phyloP scores from a whole-genome alignment of 2,329 filamentous ascomycete species.

The Lecanicillium sp. region DNA sequence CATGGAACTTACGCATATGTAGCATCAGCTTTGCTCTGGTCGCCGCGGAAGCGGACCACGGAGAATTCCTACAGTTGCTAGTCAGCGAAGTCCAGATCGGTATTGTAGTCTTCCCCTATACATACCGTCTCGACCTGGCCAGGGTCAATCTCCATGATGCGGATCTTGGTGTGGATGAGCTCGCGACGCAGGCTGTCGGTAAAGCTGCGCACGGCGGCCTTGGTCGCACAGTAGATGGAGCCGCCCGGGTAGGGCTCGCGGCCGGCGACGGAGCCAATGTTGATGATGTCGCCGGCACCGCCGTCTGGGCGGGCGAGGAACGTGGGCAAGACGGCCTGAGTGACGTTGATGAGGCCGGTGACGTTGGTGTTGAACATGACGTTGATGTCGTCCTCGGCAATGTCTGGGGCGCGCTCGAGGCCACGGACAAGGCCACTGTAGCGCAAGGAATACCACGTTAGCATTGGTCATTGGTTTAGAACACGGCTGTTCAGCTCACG shows the following conservation, averaged over 20 bases:
- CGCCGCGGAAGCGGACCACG: conserved; percentile 79
- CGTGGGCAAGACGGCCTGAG: conserved; percentile 78
- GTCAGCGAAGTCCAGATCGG: not conserved
- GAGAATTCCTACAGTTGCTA: conserved; percentile 64
- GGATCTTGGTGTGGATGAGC: conserved; percentile 70
- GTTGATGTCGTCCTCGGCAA: conserved; percentile 74
- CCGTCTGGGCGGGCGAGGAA: conserved; percentile 71
- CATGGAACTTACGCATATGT: conserved; percentile 73
- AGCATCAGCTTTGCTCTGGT: conserved; percentile 82
- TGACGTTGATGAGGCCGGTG: conserved; percentile 92
- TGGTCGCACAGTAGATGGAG: conserved; percentile 88
- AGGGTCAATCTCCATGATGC: conserved; percentile 83
- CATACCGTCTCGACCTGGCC: conserved; percentile 83
- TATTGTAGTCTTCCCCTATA: not conserved
- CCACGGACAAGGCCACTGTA: conserved; percentile 82
- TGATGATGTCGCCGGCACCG: conserved; percentile 88
- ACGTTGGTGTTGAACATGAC: conserved; percentile 92
- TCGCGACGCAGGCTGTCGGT: conserved; percentile 79
- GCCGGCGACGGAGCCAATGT: conserved; percentile 86
- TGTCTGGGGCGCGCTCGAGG: conserved; percentile 77
- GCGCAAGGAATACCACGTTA: conserved; percentile 4
- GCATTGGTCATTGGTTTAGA: not conserved
- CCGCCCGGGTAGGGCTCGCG: conserved; percentile 80
- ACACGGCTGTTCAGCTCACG: conserved; percentile 47
- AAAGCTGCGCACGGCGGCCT: conserved; percentile 81